Percentiles rank a stretch among this genome's conserved stretches.
Evolutionary conservation across 805 yeast genomes (phyloP).

Genomic region (Metschnikowia vanudenii): DNA sequence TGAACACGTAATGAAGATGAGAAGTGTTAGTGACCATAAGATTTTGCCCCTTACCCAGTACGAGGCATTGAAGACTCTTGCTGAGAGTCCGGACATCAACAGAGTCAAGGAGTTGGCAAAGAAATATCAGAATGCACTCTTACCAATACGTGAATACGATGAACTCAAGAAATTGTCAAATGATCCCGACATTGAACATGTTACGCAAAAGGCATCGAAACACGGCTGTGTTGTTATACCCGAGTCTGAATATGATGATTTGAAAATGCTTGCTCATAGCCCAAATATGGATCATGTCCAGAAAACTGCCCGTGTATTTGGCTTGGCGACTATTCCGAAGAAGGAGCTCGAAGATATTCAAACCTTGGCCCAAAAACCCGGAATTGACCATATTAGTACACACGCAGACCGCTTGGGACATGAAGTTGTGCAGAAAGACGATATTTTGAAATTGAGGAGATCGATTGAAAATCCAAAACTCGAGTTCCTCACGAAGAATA

Average conservation of each 20-base stretch:
- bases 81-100: slow-evolving; percentile 11
- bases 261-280: slow-evolving; percentile 10
- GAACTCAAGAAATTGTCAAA: slow-evolving; percentile 6
- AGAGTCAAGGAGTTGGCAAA: slow-evolving; percentile 19
- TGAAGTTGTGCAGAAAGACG: slow-evolving; percentile 19
- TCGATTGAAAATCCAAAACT: slow-evolving; percentile 22
- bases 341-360: slow-evolving; percentile 8
- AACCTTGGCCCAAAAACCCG: slow-evolving; percentile 23
- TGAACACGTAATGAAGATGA: slow-evolving; percentile 11
- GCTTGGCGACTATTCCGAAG: slow-evolving; percentile 3
- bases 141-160: slow-evolving; percentile 13
- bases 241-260: slow-evolving; percentile 6
- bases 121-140: slow-evolving; percentile 8
- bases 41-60: slow-evolving; percentile 6
- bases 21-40: slow-evolving; percentile 1
- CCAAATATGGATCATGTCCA: slow-evolving; percentile 13
- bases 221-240: slow-evolving; percentile 11
- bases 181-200: slow-evolving; percentile 11
- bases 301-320: slow-evolving; percentile 10
- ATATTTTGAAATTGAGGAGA: slow-evolving; percentile 14
- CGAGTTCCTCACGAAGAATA: slow-evolving; percentile 18
- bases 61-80: slow-evolving; percentile 6
- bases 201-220: slow-evolving; percentile 8
- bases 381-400: slow-evolving; percentile 22
- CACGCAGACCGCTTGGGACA: slow-evolving; percentile 23